Percentiles rank a stretch among this genome's conserved stretches.
Evolutionary conservation across 2,329 filamentous ascomycete species (phyloP).

Genomic region (Fusarium euwallaceae): DNA sequence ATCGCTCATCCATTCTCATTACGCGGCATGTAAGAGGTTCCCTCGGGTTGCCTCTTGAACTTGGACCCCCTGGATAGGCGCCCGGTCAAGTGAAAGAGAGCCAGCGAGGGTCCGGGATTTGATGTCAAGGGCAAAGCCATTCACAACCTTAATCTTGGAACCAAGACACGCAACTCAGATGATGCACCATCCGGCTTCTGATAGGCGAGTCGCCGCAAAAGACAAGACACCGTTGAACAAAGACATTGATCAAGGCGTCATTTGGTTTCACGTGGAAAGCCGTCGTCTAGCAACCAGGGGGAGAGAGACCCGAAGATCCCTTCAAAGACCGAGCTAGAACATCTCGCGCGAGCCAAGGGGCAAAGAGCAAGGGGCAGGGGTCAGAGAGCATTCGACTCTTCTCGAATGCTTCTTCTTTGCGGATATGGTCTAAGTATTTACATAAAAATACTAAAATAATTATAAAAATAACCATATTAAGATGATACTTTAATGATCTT

Average conservation of each 20-base stretch:
- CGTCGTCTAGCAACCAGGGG: background rate
- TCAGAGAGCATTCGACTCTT: background rate
- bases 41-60: slow-evolving; percentile 22
- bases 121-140: background rate
- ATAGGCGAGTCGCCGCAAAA: background rate
- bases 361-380: background rate
- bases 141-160: background rate
- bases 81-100: background rate
- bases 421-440: background rate
- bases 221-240: slow-evolving; percentile 2
- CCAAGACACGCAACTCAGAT: slow-evolving; percentile 1
- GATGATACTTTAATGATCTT: background rate
- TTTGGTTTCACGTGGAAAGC: background rate
- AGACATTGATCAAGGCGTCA: background rate
- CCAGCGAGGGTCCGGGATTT: background rate
- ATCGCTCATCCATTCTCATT: slow-evolving; percentile 10
- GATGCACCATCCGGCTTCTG: background rate
- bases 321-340: background rate
- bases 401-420: background rate
- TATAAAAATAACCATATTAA: background rate
- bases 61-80: slow-evolving; percentile 7
- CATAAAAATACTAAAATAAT: background rate
- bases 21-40: slow-evolving; percentile 18
- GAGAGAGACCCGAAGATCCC: background rate
- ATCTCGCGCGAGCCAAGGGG: background rate